Conservation (phyloP, 1,284 basidiomycete species). For the Athelia psychrophila region DNA sequence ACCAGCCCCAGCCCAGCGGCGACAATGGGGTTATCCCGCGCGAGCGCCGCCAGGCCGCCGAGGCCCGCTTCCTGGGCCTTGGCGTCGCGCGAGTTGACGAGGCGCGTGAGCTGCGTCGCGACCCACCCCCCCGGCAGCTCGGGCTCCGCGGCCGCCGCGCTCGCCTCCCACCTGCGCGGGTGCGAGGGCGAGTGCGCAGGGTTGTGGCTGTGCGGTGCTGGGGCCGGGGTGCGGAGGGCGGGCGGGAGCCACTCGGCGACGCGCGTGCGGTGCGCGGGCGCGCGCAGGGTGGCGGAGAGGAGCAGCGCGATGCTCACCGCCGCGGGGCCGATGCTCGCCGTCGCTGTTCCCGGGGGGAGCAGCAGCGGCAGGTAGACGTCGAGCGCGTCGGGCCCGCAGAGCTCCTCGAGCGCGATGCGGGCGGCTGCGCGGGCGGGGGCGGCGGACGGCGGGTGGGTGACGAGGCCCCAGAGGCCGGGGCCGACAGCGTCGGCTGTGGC, state of each 20-base stretch:
- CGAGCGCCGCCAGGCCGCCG: slow-evolving; percentile 65
- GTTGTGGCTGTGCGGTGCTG: too few species aligned
- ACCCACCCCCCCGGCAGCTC: slow-evolving; percentile 50
- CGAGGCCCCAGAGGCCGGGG: slow-evolving; percentile 63
- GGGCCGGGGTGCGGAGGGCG: slow-evolving; percentile 46
- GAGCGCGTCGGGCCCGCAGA: slow-evolving; percentile 53
- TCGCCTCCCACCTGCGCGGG: too few species aligned
- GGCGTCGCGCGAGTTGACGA: slow-evolving; percentile 48
- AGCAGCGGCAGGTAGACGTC: slow-evolving; percentile 68
- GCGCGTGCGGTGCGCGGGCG: slow-evolving; percentile 49
- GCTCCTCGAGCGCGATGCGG: slow-evolving; percentile 30
- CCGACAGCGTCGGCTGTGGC: slow-evolving; percentile 63
- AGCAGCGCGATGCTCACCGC: slow-evolving; percentile 53
- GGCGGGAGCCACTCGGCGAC: slow-evolving; percentile 66
- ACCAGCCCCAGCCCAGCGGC: slow-evolving; percentile 36
- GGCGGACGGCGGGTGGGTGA: slow-evolving; percentile 31
- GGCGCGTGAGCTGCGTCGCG: slow-evolving; percentile 41
- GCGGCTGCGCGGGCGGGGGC: too few species aligned
- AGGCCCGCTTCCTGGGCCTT: slow-evolving; percentile 75
- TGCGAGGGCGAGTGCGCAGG: too few species aligned
- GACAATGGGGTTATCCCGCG: slow-evolving; percentile 60
- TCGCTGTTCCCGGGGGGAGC: slow-evolving; percentile 31
- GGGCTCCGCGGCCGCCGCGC: slow-evolving; percentile 44
- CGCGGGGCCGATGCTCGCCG: slow-evolving; percentile 44
- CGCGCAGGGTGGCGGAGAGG: slow-evolving; percentile 49